phyloP scores from a whole-genome alignment of 1,284 basidiomycete species.

The Trametes pubescens region DNA sequence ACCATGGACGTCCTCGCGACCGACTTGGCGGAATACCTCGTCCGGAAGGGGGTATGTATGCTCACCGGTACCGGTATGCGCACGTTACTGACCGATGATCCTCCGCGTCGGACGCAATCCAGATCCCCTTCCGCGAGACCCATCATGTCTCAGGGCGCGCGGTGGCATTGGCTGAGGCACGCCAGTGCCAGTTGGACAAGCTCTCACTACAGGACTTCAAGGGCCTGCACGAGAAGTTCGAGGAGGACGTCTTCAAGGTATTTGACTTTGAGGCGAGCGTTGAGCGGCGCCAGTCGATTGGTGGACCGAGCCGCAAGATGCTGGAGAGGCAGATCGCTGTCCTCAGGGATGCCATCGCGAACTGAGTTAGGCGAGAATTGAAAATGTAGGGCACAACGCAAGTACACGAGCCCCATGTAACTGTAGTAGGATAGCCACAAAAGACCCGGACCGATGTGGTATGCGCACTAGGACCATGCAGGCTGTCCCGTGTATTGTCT shows the following conservation, averaged over 20 bases:
- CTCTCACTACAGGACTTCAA: conserved; percentile 85
- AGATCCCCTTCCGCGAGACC: conserved; percentile 97
- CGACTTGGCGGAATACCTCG: conserved; percentile 97
- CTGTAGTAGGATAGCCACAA: conserved; percentile 7
- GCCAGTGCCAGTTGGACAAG: conserved; percentile 82
- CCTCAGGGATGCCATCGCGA: conserved; percentile 59
- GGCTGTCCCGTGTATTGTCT: neutral
- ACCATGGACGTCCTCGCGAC: conserved; percentile 98
- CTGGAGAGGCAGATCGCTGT: conserved; percentile 86
- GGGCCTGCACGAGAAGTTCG: conserved; percentile 79
- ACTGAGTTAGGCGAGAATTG: conserved; percentile 16
- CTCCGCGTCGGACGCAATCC: conserved; percentile 14
- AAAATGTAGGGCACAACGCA: neutral
- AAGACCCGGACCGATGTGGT: neutral
- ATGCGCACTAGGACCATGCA: neutral
- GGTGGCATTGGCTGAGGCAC: conserved; percentile 91
- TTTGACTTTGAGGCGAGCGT: conserved; percentile 96
- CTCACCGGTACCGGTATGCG: neutral
- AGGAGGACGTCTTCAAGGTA: conserved; percentile 81
- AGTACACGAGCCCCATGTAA: conserved; percentile 6
- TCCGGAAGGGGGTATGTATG: conserved; percentile 90
- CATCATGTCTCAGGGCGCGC: conserved; percentile 98
- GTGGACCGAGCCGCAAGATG: conserved; percentile 88
- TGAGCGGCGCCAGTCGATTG: conserved; percentile 93
- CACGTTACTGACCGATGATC: conserved; percentile 13